phyloP scores from a whole-genome alignment of 495 filamentous ascomycete genomes.

The Xylaria cubensis region DNA sequence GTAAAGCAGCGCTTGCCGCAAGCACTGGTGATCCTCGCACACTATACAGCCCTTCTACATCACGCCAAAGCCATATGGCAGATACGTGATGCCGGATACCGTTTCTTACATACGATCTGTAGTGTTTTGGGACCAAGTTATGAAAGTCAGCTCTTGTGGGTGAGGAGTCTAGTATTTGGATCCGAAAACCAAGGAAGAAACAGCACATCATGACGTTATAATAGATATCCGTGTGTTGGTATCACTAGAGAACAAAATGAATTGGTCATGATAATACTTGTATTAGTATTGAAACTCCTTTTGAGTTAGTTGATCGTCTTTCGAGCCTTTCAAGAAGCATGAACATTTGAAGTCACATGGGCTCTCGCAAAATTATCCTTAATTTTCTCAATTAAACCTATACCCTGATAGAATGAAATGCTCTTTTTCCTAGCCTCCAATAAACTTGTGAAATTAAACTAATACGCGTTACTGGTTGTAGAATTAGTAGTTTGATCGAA shows the following conservation, averaged over 20 bases:
- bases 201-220: neutral
- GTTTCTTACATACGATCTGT: slow-evolving; percentile 16
- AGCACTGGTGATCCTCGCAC: slow-evolving; percentile 14
- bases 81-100: slow-evolving; percentile 4
- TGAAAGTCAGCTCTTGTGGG: slow-evolving; percentile 6
- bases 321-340: no score
- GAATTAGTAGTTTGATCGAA: neutral
- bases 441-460: no score
- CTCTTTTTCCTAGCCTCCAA: no score
- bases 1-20: slow-evolving; percentile 1
- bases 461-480: neutral
- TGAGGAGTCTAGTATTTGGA: slow-evolving; percentile 2
- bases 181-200: neutral
- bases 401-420: no score
- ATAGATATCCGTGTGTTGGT: neutral
- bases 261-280: neutral
- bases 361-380: no score
- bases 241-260: neutral
- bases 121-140: slow-evolving; percentile 4
- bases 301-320: no score
- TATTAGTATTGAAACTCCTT: neutral
- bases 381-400: no score
- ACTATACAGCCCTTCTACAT: slow-evolving; percentile 11
- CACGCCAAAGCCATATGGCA: slow-evolving; percentile 6
- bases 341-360: no score